These are phyloP conservation scores for Lathyrus aphaca DNA, from an alignment of 306 rosid species.

Conservation along the genomic window DNA sequence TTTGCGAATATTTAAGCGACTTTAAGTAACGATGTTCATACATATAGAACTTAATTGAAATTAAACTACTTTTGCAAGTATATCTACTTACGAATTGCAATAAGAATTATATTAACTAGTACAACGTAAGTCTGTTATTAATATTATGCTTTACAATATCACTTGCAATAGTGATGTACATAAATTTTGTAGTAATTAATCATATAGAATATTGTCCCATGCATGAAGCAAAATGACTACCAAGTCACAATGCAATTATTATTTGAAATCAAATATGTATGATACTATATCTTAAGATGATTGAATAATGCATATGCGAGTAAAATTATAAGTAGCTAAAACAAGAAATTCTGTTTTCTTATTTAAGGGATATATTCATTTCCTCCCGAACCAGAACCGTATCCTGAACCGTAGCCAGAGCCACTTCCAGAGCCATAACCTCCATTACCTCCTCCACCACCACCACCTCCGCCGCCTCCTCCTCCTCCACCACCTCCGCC, in stretches of 20 bases:
- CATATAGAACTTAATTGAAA: neutral
- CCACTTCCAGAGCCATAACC: slow-evolving; percentile 58
- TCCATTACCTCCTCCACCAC: slow-evolving; percentile 38
- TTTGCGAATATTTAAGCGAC: slow-evolving; percentile 1
- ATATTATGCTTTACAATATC: slow-evolving; percentile 12
- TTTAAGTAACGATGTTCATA: neutral
- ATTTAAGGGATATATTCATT: slow-evolving; percentile 46
- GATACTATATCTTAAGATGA: neutral
- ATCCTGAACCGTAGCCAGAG: slow-evolving; percentile 58
- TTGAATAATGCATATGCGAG: neutral
- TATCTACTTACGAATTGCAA: neutral
- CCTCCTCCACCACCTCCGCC: slow-evolving; percentile 38
- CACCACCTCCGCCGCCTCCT: slow-evolving; percentile 24
- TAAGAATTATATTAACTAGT: neutral
- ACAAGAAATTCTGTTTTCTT: neutral
- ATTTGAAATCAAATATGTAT: slow-evolving; percentile 6
- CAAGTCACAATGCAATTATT: slow-evolving; percentile 48
- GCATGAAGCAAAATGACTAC: slow-evolving; percentile 33
- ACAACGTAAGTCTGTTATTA: slow-evolving; percentile 28
- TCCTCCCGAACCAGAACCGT: slow-evolving; percentile 55
- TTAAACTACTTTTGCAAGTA: neutral
- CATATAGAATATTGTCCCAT: slow-evolving; percentile 13
- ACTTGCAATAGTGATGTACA: neutral
- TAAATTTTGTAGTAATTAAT: slow-evolving; percentile 15
- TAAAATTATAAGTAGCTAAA: slow-evolving; percentile 1